Evolutionary conservation across 306 rosid species (phyloP).

Genomic region (Luffa aegyptiaca): DNA sequence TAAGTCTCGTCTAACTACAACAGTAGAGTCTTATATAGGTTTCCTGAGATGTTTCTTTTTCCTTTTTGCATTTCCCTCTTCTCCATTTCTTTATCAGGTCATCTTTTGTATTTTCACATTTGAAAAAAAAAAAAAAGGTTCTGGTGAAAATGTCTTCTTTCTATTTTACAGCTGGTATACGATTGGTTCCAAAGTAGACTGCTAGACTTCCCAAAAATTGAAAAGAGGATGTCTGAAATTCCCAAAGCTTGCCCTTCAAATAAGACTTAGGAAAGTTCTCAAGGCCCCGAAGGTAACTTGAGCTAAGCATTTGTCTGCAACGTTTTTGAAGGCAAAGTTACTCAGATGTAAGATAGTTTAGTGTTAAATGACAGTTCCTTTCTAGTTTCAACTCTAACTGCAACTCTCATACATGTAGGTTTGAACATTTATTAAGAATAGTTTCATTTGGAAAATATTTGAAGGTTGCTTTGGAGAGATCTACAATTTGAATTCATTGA

Average conservation of each 20-base stretch:
- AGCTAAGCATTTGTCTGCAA: neutral
- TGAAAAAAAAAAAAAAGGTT: neutral
- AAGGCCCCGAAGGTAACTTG: conserved; percentile 27
- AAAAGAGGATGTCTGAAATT: conserved; percentile 17
- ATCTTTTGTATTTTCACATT: neutral
- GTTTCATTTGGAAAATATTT: neutral
- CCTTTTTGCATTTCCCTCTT: neutral
- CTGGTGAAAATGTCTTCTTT: neutral
- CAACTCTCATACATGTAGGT: neutral
- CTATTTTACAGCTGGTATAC: conserved; percentile 41
- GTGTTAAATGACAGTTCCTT: neutral
- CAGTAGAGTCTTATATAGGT: neutral
- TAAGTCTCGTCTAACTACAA: neutral
- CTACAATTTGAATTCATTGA: neutral
- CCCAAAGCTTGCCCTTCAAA: conserved; percentile 24
- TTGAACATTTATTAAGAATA: neutral
- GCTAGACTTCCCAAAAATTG: conserved; percentile 31
- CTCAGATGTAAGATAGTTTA: neutral
- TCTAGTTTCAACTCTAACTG: neutral
- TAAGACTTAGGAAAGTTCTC: conserved; percentile 31
- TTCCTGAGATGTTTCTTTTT: neutral
- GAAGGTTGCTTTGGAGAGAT: neutral
- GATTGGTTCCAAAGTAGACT: conserved; percentile 61
- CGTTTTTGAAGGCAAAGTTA: neutral
- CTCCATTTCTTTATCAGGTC: neutral